Evolutionary conservation across 2,329 filamentous ascomycete genomes (phyloP).

Genomic region (Ceratocystis diversiconidia): DNA sequence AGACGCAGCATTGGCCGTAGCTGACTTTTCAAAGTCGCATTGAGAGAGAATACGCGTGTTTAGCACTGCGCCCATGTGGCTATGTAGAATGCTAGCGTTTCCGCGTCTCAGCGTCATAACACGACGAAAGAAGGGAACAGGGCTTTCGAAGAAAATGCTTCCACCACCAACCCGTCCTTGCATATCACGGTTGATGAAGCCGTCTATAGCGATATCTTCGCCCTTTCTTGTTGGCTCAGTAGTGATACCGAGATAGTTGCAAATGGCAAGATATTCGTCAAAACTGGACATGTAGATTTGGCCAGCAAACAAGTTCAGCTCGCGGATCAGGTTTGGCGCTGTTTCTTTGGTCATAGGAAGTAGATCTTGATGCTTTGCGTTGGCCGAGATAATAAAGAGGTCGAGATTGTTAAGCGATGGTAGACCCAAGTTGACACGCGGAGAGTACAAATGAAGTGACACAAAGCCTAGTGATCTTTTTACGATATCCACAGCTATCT

Average conservation of each 20-base stretch:
- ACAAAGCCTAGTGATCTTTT: constrained; percentile 23
- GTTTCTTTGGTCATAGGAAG: constrained; percentile 16
- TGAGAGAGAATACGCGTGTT: constrained; percentile 23
- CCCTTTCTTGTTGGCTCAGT: constrained; percentile 20
- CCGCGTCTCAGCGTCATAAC: constrained; percentile 28
- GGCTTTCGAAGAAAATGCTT: constrained; percentile 24
- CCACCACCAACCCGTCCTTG: constrained; percentile 15
- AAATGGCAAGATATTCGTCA: constrained; percentile 39
- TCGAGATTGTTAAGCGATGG: constrained; percentile 32
- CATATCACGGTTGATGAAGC: constrained; percentile 25
- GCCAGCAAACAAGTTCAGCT: constrained; percentile 53
- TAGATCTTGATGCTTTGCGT: constrained; percentile 6
- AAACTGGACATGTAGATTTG: constrained; percentile 47
- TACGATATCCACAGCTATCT: constrained; percentile 34
- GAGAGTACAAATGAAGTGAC: constrained; percentile 37
- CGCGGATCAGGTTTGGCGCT: constrained; percentile 24
- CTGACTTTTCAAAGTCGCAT: constrained; percentile 19
- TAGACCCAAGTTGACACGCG: constrained; percentile 29
- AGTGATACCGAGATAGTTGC: constrained; percentile 37
- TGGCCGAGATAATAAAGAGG: constrained; percentile 29
- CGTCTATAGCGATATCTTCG: constrained; percentile 22
- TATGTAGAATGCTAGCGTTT: constrained; percentile 28
- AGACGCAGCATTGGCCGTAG: too few species aligned
- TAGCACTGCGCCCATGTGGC: constrained; percentile 30
- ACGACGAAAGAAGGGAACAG: constrained; percentile 27